These are phyloP conservation scores for Pistacia integerrima DNA, from an alignment of 345 rosid species.

Conservation along the genomic window DNA sequence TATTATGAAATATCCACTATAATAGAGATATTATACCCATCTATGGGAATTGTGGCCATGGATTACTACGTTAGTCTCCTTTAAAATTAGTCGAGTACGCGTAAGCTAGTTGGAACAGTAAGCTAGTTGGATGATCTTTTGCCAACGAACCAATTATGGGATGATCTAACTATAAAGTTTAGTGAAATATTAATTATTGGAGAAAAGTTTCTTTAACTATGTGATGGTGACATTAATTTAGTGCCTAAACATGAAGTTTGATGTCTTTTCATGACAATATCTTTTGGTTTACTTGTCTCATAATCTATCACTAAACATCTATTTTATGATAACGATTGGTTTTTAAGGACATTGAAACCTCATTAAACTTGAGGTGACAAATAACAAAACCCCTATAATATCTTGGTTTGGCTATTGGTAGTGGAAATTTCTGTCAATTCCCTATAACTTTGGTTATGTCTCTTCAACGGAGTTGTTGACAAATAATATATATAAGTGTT, in stretches of 20 bases:
- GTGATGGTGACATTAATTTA: no score
- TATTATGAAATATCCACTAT: no score
- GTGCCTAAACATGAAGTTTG: no score
- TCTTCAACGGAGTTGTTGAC: neutral
- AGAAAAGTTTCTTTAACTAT: neutral
- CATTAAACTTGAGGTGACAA: constrained; percentile 5
- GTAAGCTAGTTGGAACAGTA: no score
- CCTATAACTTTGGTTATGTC: neutral
- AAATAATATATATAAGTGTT: neutral
- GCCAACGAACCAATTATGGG: neutral
- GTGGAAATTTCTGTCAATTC: neutral
- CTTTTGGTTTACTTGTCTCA: neutral
- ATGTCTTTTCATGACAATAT: constrained; percentile 2
- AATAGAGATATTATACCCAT: no score
- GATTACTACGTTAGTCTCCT: no score
- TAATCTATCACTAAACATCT: neutral
- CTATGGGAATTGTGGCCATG: no score
- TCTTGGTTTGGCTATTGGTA: neutral
- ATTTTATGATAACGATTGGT: neutral
- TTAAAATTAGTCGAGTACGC: no score
- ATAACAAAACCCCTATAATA: constrained; percentile 8
- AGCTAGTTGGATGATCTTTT: no score
- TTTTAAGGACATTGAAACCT: neutral
- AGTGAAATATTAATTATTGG: neutral
- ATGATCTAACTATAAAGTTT: neutral